Conservation (phyloP, 148 eudicot species). For the Beta vulgaris region DNA sequence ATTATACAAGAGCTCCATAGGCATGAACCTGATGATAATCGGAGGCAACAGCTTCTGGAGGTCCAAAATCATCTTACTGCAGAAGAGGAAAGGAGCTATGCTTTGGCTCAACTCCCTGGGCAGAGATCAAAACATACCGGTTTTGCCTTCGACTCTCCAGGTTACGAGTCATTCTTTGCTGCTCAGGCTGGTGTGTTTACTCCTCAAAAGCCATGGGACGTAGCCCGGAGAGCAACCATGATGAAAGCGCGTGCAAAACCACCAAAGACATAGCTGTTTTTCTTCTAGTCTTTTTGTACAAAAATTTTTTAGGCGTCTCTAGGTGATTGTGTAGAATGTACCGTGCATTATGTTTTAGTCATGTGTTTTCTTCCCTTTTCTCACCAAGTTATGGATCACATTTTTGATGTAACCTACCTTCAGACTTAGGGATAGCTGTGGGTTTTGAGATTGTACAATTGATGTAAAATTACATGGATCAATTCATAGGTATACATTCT, state of each 20-base stretch:
- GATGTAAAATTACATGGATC: constrained; percentile 21
- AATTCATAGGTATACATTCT: neutral
- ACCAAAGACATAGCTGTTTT: constrained; percentile 21
- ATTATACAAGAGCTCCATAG: constrained; percentile 81
- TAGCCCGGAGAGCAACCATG: constrained; percentile 81
- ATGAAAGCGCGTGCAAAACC: constrained; percentile 41
- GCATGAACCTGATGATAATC: constrained; percentile 54
- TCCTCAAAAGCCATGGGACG: constrained; percentile 95
- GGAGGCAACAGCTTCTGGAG: constrained; percentile 47
- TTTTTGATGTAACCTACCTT: constrained; percentile 15
- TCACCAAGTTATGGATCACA: constrained; percentile 8
- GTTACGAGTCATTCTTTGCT: constrained; percentile 92
- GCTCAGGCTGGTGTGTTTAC: constrained; percentile 72
- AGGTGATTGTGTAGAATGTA: constrained; percentile 29
- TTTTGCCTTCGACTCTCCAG: constrained; percentile 95
- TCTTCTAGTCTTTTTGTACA: constrained; percentile 18
- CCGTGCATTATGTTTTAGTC: constrained; percentile 12
- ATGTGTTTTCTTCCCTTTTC: neutral
- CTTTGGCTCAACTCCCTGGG: constrained; percentile 72
- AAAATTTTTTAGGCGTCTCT: constrained; percentile 1
- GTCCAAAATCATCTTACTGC: constrained; percentile 52
- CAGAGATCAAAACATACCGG: constrained; percentile 85
- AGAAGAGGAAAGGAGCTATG: constrained; percentile 68
- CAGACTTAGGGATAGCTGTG: constrained; percentile 21
- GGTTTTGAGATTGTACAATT: constrained; percentile 19